Conservation (phyloP, 768 basidiomycete species). For the Floccularia luteovirens region DNA sequence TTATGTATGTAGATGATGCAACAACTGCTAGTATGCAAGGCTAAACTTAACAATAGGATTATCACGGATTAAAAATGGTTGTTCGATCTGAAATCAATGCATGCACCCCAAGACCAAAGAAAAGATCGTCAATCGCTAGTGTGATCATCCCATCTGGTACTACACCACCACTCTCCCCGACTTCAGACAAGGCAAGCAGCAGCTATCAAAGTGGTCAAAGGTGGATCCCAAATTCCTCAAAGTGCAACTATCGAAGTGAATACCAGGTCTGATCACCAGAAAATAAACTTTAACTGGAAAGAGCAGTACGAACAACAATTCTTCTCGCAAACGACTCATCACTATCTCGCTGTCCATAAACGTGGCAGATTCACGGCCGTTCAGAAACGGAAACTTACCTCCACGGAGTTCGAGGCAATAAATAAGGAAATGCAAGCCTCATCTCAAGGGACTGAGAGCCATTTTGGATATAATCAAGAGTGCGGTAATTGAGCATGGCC, state of each 20-base stretch:
- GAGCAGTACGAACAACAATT: slow-evolving; percentile 61
- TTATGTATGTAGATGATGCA: no score
- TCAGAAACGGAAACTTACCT: slow-evolving; percentile 35
- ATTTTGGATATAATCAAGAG: slow-evolving; percentile 36
- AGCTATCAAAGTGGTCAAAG: slow-evolving; percentile 17
- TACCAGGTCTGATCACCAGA: slow-evolving; percentile 28
- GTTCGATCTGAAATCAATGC: slow-evolving; percentile 55
- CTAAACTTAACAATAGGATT: slow-evolving; percentile 30
- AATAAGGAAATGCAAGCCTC: slow-evolving; percentile 22
- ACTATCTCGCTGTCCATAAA: slow-evolving; percentile 52
- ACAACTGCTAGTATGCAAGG: no score
- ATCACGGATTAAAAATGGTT: slow-evolving; percentile 50
- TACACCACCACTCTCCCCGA: slow-evolving; percentile 18
- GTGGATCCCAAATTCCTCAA: slow-evolving; percentile 28
- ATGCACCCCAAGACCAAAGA: slow-evolving; percentile 21
- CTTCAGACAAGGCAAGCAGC: slow-evolving; percentile 8
- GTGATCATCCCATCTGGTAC: slow-evolving; percentile 25
- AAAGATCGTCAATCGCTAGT: slow-evolving; percentile 19
- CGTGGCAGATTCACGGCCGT: slow-evolving; percentile 45
- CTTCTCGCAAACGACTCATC: slow-evolving; percentile 58
- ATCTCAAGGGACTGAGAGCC: slow-evolving; percentile 28
- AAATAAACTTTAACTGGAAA: slow-evolving; percentile 38
- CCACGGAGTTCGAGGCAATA: slow-evolving; percentile 23
- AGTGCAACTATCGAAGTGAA: slow-evolving; percentile 37
- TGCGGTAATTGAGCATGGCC: slow-evolving; percentile 43